phyloP scores from a whole-genome alignment of 1,139 yeast species.

The Kazachstania sp. region DNA sequence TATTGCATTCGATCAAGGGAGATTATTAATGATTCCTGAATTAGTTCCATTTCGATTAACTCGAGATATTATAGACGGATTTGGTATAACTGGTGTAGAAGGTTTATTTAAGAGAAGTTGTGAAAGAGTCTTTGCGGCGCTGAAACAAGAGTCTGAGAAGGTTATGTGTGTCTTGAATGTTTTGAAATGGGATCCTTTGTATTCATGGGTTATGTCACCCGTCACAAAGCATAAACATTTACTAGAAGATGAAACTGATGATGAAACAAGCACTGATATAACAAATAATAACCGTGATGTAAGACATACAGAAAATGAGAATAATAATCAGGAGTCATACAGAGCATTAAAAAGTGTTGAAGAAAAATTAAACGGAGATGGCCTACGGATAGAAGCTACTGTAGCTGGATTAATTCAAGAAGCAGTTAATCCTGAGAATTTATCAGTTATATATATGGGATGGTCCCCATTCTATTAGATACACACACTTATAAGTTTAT shows the following conservation, averaged over 20 bases:
- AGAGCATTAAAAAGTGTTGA: conserved; percentile 68
- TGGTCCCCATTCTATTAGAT: conserved; percentile 50
- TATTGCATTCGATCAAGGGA: conserved; percentile 92
- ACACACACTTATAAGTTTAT: neutral
- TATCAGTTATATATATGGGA: conserved; percentile 74
- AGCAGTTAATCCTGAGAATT: conserved; percentile 58
- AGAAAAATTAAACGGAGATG: conserved; percentile 57
- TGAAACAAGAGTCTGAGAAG: conserved; percentile 58
- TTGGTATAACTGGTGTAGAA: conserved; percentile 74
- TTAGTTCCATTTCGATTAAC: conserved; percentile 89
- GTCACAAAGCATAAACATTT: conserved; percentile 42
- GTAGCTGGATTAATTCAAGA: conserved; percentile 73
- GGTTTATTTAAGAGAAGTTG: conserved; percentile 70
- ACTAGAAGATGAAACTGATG: conserved; percentile 21
- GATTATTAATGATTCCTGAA: conserved; percentile 76
- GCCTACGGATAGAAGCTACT: conserved; percentile 72
- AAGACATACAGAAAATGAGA: neutral
- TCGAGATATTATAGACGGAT: conserved; percentile 83
- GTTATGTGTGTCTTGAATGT: conserved; percentile 80
- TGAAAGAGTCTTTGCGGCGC: conserved; percentile 62
- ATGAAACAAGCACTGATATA: neutral
- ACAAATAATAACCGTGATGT: neutral
- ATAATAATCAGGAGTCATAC: conserved; percentile 49
- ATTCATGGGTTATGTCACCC: conserved; percentile 82
- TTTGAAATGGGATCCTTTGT: conserved; percentile 83